phyloP scores from a whole-genome alignment of 768 basidiomycete genomes.

The Mycena metata region DNA sequence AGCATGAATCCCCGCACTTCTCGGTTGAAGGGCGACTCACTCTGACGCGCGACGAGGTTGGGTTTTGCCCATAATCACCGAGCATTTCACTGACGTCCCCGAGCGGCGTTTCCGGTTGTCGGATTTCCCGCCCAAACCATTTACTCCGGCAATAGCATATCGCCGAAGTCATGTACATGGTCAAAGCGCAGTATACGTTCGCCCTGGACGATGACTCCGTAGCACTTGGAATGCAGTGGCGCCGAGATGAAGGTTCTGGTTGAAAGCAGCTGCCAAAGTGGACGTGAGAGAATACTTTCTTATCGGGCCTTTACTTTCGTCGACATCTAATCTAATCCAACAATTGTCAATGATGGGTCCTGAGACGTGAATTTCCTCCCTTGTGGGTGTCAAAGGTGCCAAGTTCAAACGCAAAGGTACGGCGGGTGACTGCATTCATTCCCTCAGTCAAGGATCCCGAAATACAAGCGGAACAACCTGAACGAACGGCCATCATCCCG shows the following conservation, averaged over 20 bases:
- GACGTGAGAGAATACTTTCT: conserved; percentile 10
- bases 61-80: no score
- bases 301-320: conserved; percentile 23
- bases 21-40: not conserved
- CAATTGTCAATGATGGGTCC: conserved; percentile 1
- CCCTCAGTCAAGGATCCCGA: no score
- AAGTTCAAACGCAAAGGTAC: no score
- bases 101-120: conserved; percentile 3
- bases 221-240: conserved; percentile 2
- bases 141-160: not conserved
- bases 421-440: no score
- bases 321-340: conserved; percentile 30
- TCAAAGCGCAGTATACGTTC: conserved; percentile 6
- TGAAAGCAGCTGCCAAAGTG: conserved; percentile 17
- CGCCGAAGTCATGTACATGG: conserved; percentile 7
- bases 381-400: not conserved
- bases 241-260: not conserved
- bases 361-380: not conserved
- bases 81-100: no score
- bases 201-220: not conserved
- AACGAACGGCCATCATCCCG: no score
- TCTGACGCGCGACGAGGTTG: no score
- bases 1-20: conserved; percentile 15
- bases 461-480: no score
- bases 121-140: no score